Evolutionary conservation across 169 alveolate species (phyloP).

Genomic region (Babesia ovis): DNA sequence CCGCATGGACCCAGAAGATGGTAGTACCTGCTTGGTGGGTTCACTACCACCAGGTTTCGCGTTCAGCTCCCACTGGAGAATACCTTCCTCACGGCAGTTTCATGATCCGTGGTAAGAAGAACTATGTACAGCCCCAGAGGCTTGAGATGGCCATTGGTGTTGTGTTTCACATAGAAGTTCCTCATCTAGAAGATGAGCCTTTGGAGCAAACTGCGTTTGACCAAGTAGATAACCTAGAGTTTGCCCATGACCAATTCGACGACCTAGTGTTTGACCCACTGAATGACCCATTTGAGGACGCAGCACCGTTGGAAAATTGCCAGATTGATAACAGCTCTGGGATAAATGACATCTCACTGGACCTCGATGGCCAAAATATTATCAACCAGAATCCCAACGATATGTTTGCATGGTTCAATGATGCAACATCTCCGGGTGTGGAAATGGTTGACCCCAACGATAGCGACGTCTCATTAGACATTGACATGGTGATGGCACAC

Average conservation of each 20-base stretch:
- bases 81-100: conserved; percentile 91
- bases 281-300: neutral
- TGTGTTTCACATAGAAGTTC: conserved; percentile 64
- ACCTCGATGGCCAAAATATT: too few relatives aligned
- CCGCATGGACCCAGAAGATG: conserved; percentile 93
- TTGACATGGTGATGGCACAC: neutral
- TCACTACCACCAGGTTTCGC: conserved; percentile 91
- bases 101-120: conserved; percentile 95
- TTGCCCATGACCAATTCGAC: neutral
- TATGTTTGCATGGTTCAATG: too few relatives aligned
- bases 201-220: neutral
- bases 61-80: conserved; percentile 95
- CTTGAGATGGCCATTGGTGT: conserved; percentile 93
- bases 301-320: neutral
- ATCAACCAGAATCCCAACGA: too few relatives aligned
- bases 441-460: neutral
- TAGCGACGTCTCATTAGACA: neutral
- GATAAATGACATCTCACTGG: too few relatives aligned
- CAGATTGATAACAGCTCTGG: neutral
- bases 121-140: conserved; percentile 86
- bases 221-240: conserved; percentile 3
- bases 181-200: conserved; percentile 6
- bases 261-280: too few relatives aligned
- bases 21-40: conserved; percentile 96
- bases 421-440: neutral